Percentiles rank a stretch among this genome's conserved stretches.
Evolutionary conservation across 352 stramenopile species (phyloP).

Genomic region (Pythium periplocum): DNA sequence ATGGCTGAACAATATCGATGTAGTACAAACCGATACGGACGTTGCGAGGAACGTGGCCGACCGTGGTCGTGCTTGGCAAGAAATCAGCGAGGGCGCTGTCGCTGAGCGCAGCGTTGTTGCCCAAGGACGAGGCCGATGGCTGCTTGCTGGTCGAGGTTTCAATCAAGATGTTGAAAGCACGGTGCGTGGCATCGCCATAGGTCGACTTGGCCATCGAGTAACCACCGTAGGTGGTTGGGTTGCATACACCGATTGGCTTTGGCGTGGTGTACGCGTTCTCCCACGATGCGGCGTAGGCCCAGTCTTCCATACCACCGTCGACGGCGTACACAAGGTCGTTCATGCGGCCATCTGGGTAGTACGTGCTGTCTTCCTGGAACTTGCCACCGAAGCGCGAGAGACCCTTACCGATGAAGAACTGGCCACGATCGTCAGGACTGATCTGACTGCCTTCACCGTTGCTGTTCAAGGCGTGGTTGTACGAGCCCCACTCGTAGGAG

Average conservation of each 20-base stretch:
- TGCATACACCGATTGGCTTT: conserved; percentile 63
- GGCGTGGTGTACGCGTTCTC: conserved; percentile 47
- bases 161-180: conserved; percentile 93
- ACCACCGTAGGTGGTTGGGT: conserved; percentile 77
- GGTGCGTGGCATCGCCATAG: conserved; percentile 89
- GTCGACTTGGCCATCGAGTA: conserved; percentile 81
- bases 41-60: conserved; percentile 87
- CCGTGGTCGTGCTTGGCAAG: conserved; percentile 18
- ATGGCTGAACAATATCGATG: conserved; percentile 92
- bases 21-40: conserved; percentile 88
- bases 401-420: conserved; percentile 40
- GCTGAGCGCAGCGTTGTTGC: conserved; percentile 43
- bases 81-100: conserved; percentile 43
- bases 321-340: conserved; percentile 95
- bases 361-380: conserved; percentile 46
- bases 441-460: conserved; percentile 30
- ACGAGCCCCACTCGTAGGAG: conserved; percentile 95
- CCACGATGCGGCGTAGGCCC: conserved; percentile 88
- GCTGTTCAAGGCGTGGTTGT: conserved; percentile 57
- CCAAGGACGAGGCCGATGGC: conserved; percentile 56
- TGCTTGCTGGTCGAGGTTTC: conserved; percentile 90
- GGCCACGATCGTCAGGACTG: conserved; percentile 50
- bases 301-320: conserved; percentile 95
- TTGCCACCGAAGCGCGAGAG: conserved; percentile 68
- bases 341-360: conserved; percentile 79